A percentile compares a stretch with the other conserved stretches of the same genome.
Evolutionary conservation across 2,329 filamentous ascomycete genomes (phyloP).

Genomic region (Alternaria panax): DNA sequence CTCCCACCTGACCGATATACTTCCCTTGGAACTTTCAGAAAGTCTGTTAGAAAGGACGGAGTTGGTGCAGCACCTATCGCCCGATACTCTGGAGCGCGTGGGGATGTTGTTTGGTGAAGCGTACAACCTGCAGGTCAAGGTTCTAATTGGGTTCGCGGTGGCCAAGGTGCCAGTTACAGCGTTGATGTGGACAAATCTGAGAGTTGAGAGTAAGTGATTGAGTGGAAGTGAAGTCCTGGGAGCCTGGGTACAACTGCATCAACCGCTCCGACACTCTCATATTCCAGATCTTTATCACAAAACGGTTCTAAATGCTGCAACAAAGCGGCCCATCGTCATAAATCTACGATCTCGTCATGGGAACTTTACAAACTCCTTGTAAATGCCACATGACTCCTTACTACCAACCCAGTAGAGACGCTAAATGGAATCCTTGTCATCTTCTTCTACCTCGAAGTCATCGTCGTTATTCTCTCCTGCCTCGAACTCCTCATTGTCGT

Average conservation of each 20-base stretch:
- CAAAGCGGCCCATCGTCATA: background rate
- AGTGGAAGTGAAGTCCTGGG: background rate
- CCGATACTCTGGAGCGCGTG: background rate
- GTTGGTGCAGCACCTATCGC: background rate
- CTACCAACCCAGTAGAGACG: background rate
- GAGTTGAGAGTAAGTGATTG: background rate
- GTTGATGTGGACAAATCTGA: conserved; percentile 21
- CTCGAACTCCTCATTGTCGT: conserved; percentile 2
- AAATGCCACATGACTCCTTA: background rate
- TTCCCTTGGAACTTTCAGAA: conserved; percentile 2
- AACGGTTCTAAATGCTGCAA: background rate
- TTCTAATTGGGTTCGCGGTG: conserved; percentile 21
- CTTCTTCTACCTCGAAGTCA: background rate
- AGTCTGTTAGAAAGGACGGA: conserved; percentile 13
- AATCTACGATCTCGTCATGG: background rate
- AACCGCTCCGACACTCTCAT: background rate
- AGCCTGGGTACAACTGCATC: background rate
- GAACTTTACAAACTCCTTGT: background rate
- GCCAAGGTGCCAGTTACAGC: conserved; percentile 15
- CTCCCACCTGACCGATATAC: conserved; percentile 1
- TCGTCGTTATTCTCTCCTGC: conserved; percentile 3
- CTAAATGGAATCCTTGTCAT: background rate
- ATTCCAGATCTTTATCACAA: background rate
- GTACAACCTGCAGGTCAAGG: conserved; percentile 24
- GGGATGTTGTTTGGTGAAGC: conserved; percentile 12